These are phyloP conservation scores for Paraphaeosphaeria sporulosa DNA, from an alignment of 2,329 filamentous ascomycete genomes.

Conservation along the genomic window DNA sequence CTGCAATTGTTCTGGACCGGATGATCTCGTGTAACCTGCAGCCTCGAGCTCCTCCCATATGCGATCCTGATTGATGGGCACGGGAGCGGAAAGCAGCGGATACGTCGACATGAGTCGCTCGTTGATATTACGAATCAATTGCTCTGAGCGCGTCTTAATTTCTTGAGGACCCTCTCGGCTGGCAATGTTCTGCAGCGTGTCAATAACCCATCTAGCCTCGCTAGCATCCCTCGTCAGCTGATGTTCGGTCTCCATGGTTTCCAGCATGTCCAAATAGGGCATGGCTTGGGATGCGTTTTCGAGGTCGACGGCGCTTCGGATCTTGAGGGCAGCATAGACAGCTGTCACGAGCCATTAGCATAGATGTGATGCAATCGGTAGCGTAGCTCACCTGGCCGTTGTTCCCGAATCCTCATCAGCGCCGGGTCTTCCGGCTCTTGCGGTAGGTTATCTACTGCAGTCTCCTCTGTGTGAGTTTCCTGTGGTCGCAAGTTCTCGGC, in stretches of 20 bases:
- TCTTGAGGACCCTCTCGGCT: constrained; percentile 34
- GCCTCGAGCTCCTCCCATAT: constrained; percentile 41
- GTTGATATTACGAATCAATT: constrained; percentile 42
- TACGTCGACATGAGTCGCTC: constrained; percentile 47
- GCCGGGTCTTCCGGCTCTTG: constrained; percentile 40
- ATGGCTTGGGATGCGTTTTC: constrained; percentile 35
- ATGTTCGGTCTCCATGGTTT: constrained; percentile 33
- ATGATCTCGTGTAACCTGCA: constrained; percentile 38
- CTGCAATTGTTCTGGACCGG: constrained; percentile 23
- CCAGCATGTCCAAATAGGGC: constrained; percentile 36
- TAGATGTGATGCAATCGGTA: constrained; percentile 12
- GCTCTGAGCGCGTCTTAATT: constrained; percentile 34
- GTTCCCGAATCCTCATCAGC: constrained; percentile 41
- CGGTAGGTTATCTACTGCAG: constrained; percentile 21
- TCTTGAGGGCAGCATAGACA: constrained; percentile 43
- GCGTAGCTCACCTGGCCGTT: constrained; percentile 44
- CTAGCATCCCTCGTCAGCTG: constrained; percentile 37
- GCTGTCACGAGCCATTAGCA: constrained; percentile 30
- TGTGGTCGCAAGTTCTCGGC: constrained; percentile 19
- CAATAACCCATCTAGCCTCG: constrained; percentile 44
- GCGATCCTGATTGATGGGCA: constrained; percentile 31
- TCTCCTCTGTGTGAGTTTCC: constrained; percentile 21
- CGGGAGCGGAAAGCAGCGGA: constrained; percentile 30
- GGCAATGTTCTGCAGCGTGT: constrained; percentile 39
- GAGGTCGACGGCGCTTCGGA: constrained; percentile 43